A percentile compares a stretch with the other conserved stretches of the same genome.
Evolutionary conservation across 179 eudicot species (phyloP).

Genomic region (Patellifolia procumbens): DNA sequence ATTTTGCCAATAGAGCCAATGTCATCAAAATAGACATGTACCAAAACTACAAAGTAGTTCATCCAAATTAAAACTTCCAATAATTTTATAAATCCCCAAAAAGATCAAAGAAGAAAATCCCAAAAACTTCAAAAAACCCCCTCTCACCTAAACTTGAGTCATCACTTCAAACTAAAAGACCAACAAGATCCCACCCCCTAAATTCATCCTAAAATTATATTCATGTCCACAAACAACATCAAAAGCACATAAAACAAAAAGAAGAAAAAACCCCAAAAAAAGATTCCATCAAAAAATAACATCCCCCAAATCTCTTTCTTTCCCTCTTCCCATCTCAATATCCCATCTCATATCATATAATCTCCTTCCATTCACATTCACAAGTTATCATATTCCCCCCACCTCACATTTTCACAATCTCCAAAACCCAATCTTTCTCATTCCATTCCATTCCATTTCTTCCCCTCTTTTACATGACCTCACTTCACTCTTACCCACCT

Average conservation of each 20-base stretch:
- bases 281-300: not conserved
- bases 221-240: not conserved
- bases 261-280: not conserved
- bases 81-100: not conserved
- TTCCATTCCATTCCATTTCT: no score
- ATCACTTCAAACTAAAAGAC: not conserved
- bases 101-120: not conserved
- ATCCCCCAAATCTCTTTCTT: constrained; percentile 8
- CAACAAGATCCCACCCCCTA: not conserved
- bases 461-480: constrained; percentile 2
- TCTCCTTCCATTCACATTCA: not conserved
- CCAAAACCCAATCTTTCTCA: not conserved
- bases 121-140: not conserved
- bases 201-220: not conserved
- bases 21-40: not conserved
- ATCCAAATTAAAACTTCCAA: not conserved
- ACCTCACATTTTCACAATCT: not conserved
- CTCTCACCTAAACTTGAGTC: not conserved
- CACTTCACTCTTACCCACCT: not conserved
- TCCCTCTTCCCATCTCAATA: no score
- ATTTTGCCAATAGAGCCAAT: not conserved
- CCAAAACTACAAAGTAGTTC: not conserved
- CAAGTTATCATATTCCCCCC: constrained; percentile 6
- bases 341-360: no score
- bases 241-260: constrained; percentile 17